Evolutionary conservation across 208 protist species (phyloP).

Genomic region (Trichomonas vaginalis): DNA sequence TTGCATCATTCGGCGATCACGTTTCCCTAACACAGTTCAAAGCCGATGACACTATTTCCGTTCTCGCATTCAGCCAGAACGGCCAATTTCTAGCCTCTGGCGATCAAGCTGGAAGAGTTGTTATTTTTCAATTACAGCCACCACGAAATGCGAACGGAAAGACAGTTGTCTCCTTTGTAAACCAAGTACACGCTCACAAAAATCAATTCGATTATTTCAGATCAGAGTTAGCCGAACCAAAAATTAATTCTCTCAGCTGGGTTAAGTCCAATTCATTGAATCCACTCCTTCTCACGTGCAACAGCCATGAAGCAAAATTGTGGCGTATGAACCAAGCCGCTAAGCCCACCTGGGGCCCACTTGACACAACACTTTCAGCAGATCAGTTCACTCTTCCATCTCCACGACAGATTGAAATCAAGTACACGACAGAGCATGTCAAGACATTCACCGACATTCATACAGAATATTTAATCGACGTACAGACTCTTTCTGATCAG

Average conservation of each 20-base stretch:
- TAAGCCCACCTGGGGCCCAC: neutral
- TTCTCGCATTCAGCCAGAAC: neutral
- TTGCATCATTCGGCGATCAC: neutral
- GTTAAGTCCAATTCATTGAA: neutral
- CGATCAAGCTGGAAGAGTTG: neutral
- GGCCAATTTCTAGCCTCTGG: constrained; percentile 2
- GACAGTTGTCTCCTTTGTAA: neutral
- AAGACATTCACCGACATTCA: neutral
- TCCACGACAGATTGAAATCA: neutral
- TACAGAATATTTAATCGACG: neutral
- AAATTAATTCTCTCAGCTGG: constrained; percentile 15
- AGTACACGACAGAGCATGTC: neutral
- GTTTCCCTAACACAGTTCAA: neutral
- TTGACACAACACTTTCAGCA: neutral
- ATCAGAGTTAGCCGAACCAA: neutral
- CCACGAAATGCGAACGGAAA: neutral
- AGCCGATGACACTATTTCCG: neutral
- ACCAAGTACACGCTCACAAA: constrained; percentile 10
- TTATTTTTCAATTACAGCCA: neutral
- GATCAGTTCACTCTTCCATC: neutral
- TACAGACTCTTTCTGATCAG: neutral
- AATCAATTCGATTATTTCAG: neutral
- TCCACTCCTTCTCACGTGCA: neutral
- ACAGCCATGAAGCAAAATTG: constrained; percentile 10
- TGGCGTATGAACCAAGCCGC: neutral